Evolutionary conservation across 2,329 filamentous ascomycete genomes (phyloP).

Genomic region (Tolypocladium tropicale): DNA sequence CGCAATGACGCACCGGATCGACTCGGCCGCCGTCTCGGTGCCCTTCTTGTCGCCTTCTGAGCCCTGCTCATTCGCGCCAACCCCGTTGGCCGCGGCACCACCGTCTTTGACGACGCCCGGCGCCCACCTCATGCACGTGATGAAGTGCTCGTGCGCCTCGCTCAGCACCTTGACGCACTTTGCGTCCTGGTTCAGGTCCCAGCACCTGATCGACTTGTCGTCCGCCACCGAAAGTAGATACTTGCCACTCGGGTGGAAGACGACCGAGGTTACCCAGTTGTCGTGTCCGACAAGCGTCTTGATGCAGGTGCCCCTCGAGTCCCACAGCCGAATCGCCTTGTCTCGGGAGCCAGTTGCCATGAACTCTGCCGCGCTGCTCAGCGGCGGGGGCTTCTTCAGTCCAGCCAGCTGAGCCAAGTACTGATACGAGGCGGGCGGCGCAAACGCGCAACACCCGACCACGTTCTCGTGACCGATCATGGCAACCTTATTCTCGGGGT

Average conservation of each 20-base stretch:
- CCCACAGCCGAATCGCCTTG: conserved; percentile 86
- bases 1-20: conserved; percentile 76
- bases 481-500: conserved; percentile 62
- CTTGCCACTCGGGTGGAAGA: conserved; percentile 87
- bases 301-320: conserved; percentile 71
- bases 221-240: conserved; percentile 80
- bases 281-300: conserved; percentile 82
- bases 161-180: conserved; percentile 76
- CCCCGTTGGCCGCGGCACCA: conserved; percentile 4
- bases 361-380: conserved; percentile 71
- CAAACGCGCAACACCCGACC: conserved; percentile 78
- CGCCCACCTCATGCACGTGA: conserved; percentile 82
- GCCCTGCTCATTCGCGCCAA: conserved; percentile 5
- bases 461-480: conserved; percentile 78
- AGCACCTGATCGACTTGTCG: conserved; percentile 87
- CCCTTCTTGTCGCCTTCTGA: conserved; percentile 34
- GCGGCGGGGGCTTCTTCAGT: conserved; percentile 68
- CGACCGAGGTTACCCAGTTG: conserved; percentile 81
- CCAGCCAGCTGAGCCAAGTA: conserved; percentile 70
- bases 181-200: conserved; percentile 85
- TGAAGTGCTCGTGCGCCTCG: conserved; percentile 73
- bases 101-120: conserved; percentile 33
- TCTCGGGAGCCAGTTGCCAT: conserved; percentile 83
- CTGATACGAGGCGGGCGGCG: conserved; percentile 68
- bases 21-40: conserved; percentile 36